phyloP scores from a whole-genome alignment of 2,329 filamentous ascomycete species.

The Botrytis fabae region DNA sequence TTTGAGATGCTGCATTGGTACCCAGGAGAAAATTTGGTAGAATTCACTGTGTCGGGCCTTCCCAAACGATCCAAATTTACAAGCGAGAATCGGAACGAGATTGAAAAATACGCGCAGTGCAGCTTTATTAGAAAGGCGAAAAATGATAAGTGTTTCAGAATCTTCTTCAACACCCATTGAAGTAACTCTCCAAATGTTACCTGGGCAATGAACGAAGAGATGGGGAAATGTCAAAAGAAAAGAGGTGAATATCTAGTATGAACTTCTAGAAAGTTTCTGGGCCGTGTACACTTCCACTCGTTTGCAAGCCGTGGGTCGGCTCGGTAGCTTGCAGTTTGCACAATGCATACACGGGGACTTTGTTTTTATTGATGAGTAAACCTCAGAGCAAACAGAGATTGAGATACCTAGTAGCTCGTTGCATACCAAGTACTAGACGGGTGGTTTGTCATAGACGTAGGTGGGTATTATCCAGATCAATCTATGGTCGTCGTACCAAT shows the following conservation, averaged over 20 bases:
- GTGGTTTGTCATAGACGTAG: too few relatives aligned
- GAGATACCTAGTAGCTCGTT: background rate
- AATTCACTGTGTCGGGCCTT: conserved; percentile 1
- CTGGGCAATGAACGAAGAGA: background rate
- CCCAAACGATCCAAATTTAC: background rate
- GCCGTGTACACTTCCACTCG: background rate
- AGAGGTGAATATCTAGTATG: background rate
- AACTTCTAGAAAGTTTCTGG: background rate
- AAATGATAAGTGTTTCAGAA: background rate
- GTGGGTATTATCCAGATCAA: background rate
- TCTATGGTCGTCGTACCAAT: too few relatives aligned
- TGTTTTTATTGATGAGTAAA: background rate
- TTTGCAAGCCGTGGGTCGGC: background rate
- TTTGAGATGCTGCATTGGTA: background rate
- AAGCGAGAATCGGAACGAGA: background rate
- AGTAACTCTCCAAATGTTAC: background rate
- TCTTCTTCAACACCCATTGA: background rate
- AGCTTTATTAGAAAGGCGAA: too few relatives aligned
- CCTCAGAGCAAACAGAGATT: background rate
- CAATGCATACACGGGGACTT: background rate
- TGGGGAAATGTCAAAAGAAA: too few relatives aligned
- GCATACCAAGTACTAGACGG: background rate
- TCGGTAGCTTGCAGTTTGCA: background rate
- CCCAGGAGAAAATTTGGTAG: background rate
- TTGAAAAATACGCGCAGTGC: background rate